A percentile compares a stretch with the other conserved stretches of the same genome.
Conservation (phyloP, 345 rosid species). For the Brassica carinata region DNA sequence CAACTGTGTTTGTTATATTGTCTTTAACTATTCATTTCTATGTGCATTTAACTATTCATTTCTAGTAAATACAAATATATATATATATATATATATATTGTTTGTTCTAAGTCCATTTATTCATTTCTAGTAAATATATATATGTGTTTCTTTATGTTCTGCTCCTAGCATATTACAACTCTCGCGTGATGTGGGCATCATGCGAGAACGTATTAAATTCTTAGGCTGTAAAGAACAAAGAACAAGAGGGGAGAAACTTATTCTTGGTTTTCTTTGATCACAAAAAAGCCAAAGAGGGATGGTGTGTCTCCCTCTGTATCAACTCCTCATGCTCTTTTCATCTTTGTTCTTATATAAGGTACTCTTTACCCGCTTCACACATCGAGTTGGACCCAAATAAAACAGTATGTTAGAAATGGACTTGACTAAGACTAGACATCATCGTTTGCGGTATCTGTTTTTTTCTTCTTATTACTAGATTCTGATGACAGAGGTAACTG, state of each 20-base stretch:
- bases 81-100: too few relatives aligned
- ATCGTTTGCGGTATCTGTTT: not conserved
- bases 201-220: not conserved
- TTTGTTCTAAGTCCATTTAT: too few relatives aligned
- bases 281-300: too few relatives aligned
- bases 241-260: too few relatives aligned
- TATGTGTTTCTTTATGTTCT: not conserved
- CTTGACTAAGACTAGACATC: not conserved
- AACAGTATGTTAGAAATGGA: not conserved
- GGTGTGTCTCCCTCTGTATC: too few relatives aligned
- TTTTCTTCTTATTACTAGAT: not conserved
- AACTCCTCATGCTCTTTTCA: too few relatives aligned
- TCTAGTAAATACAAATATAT: too few relatives aligned
- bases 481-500: not conserved
- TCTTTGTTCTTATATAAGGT: not conserved
- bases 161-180: not conserved
- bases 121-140: too few relatives aligned
- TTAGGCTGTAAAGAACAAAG: not conserved
- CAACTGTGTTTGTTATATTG: too few relatives aligned
- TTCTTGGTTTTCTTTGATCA: too few relatives aligned
- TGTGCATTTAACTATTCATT: too few relatives aligned
- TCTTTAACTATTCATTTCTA: too few relatives aligned
- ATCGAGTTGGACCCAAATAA: not conserved
- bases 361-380: not conserved
- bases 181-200: not conserved